phyloP scores from a whole-genome alignment of 2,329 filamentous ascomycete species.

The Penicillium verrucosum region DNA sequence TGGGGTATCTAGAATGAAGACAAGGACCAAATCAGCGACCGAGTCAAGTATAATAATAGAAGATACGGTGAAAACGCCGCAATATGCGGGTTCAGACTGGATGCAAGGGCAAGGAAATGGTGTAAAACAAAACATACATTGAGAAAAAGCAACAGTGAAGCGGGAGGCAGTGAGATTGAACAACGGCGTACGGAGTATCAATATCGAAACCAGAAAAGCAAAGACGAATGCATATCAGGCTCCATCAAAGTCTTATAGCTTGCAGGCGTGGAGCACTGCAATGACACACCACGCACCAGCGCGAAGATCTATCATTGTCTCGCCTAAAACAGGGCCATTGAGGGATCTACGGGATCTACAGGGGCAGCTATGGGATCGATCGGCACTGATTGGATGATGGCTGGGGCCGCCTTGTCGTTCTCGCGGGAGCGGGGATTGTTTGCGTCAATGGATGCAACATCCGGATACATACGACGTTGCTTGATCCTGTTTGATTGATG shows the following conservation, averaged over 20 bases:
- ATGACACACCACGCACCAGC: not conserved
- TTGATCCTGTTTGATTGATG: not conserved
- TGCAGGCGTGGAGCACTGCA: not conserved
- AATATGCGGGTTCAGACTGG: not conserved
- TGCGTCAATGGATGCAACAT: not conserved
- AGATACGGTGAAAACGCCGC: not conserved
- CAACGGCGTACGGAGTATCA: not conserved
- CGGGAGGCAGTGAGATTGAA: not conserved
- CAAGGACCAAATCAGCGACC: not conserved
- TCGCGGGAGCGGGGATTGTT: not conserved
- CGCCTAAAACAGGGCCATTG: not conserved
- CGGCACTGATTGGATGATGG: constrained; percentile 1
- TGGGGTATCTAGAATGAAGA: not conserved
- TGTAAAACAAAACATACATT: not conserved
- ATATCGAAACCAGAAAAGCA: not conserved
- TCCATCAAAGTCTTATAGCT: constrained; percentile 7
- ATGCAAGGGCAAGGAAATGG: constrained; percentile 1
- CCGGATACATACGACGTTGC: not conserved
- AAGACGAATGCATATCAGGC: not conserved
- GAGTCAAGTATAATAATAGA: not conserved
- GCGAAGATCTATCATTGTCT: constrained; percentile 1
- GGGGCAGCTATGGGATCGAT: constrained; percentile 1
- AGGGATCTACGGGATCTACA: constrained; percentile 11
- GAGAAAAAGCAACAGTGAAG: not conserved
- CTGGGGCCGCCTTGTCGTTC: not conserved